Percentiles rank a stretch among this genome's conserved stretches.
Evolutionary conservation across 1,284 basidiomycete genomes (phyloP).

Genomic region (Laetiporus sulphureus): DNA sequence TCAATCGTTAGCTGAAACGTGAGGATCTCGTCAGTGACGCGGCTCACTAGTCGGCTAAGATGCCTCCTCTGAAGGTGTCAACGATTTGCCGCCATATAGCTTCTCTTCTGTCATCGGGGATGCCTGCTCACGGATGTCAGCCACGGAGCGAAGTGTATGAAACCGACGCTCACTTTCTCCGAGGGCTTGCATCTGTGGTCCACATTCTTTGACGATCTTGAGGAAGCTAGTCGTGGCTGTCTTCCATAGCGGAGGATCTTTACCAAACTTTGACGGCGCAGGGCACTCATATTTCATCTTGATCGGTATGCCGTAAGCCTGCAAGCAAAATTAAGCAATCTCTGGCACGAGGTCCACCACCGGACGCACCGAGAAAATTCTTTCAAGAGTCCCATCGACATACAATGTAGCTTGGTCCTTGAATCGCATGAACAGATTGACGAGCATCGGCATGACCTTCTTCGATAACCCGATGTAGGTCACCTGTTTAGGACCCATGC

Average conservation of each 20-base stretch:
- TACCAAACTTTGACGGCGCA: conserved; percentile 75
- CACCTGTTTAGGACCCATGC: conserved; percentile 43
- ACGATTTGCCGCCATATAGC: conserved; percentile 85
- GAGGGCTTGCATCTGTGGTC: conserved; percentile 40
- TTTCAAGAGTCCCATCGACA: conserved; percentile 77
- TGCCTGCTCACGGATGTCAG: conserved; percentile 29
- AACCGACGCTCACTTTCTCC: conserved; percentile 34
- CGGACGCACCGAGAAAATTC: conserved; percentile 68
- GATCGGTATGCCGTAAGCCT: conserved; percentile 88
- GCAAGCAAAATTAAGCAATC: background rate
- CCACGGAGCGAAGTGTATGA: too few relatives aligned
- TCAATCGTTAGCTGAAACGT: too few relatives aligned
- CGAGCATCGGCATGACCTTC: conserved; percentile 78
- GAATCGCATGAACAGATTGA: conserved; percentile 65
- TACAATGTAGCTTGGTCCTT: conserved; percentile 62
- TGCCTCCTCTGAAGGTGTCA: conserved; percentile 75
- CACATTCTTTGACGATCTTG: conserved; percentile 59
- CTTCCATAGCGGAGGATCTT: conserved; percentile 87
- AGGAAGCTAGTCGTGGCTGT: conserved; percentile 76
- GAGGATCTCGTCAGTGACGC: conserved; percentile 1
- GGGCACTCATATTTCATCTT: conserved; percentile 95
- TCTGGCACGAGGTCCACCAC: background rate
- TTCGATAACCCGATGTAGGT: conserved; percentile 88
- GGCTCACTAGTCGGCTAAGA: conserved; percentile 80
- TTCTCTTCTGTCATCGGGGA: conserved; percentile 58